Evolutionary conservation across 306 rosid genomes (phyloP).

Genomic region (Fragaria iinumae): DNA sequence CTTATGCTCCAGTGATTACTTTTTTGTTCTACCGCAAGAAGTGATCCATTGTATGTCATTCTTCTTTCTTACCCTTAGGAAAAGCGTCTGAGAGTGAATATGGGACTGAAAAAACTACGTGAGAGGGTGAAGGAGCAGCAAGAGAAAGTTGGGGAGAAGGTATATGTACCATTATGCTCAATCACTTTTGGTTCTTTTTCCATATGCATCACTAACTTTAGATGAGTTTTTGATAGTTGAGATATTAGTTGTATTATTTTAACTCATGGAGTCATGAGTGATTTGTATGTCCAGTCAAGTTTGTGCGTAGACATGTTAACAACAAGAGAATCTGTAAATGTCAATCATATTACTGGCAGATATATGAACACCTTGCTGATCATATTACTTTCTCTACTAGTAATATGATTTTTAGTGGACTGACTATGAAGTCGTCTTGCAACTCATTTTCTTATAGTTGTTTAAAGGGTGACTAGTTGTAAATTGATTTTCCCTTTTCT

Average conservation of each 20-base stretch:
- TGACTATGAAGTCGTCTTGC: background rate
- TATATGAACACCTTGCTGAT: background rate
- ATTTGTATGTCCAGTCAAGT: background rate
- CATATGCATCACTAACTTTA: background rate
- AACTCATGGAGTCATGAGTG: background rate
- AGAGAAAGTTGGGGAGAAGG: constrained; percentile 94
- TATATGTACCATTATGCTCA: constrained; percentile 22
- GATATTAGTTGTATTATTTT: background rate
- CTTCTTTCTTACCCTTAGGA: constrained; percentile 42
- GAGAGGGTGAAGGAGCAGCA: constrained; percentile 96
- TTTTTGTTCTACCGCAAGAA: background rate
- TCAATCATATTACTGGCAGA: background rate
- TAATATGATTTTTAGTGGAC: background rate
- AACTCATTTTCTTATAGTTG: background rate
- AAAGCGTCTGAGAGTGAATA: constrained; percentile 86
- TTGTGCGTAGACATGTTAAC: background rate
- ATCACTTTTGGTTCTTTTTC: background rate
- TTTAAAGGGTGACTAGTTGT: background rate
- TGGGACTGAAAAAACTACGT: constrained; percentile 82
- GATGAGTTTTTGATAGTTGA: background rate
- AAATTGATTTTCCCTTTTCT: background rate
- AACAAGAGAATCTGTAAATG: background rate
- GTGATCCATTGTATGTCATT: background rate
- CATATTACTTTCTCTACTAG: background rate
- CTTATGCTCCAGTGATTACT: constrained; percentile 4